Base-by-base conservation (phyloP, 169 alveolate species). In the Plasmodium gallinaceum region DNA sequence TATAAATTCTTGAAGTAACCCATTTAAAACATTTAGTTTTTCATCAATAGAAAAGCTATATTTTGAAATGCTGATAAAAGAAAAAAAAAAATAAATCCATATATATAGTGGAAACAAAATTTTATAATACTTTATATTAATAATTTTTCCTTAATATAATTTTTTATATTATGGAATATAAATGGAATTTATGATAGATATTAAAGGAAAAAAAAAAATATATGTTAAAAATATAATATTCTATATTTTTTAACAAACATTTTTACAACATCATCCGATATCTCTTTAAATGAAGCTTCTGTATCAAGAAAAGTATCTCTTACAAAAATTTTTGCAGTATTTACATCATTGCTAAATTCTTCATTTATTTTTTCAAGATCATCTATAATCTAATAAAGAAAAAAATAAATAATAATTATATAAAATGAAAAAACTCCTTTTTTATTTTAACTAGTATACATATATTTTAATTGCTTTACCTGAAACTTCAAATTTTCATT, bases 341-440 rank as follows among this genome's bases (percentile, higher is more conserved):
- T 65, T 76, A 76, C 48, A 66, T 76, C 88, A 76, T 76, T 39
- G 54, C 68, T 76, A 57, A 76, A 76, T 24, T 76, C 88, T 45
- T 37, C 72, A 8, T 43, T 26, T 10, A 76, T 62, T 57, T 76
- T 76, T 26, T 76, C 76, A 32, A 76, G 18, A 20, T 76, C 60
- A 45, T 76, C 88, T 22, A 66, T 14, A 42, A 66, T 20, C 88
- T 72, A 16, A 45, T 52, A 24, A 76, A 46, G 20, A 62, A 43
- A 66, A 69, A 12, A 20, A 75, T 20, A 52, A 52, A 48, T 8
- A 16, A 54, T 37, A 75, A 61, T 45, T 22, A n/a, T 10, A n/a
- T 32, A 32, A 32, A 32, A 32, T 32, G 39, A 32, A 32, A 32
- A 32, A n/a, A 16, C 16, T 16, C 20, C 18, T 43, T 39, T 62